A percentile compares a stretch with the other conserved stretches of the same genome.
Conservation (phyloP, 1,139 yeast species). For the Geotrichum candidum region DNA sequence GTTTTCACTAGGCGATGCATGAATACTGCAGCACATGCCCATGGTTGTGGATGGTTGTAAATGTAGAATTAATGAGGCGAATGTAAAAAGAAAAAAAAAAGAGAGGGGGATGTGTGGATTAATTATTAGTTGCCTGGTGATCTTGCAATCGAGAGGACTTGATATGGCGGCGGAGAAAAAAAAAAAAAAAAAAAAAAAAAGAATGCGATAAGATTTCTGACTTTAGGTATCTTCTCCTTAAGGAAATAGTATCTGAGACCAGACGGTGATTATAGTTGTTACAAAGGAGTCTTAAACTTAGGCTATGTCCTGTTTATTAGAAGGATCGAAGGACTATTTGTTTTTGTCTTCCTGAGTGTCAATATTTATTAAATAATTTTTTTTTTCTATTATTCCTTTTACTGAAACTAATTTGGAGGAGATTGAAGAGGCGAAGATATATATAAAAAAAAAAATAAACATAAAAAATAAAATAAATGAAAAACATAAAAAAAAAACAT, state of each 20-base stretch:
- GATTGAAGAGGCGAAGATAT: neutral
- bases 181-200: no score
- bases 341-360: neutral
- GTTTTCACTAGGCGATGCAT: conserved; percentile 2
- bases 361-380: no score
- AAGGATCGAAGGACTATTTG: neutral
- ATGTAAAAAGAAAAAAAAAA: no score
- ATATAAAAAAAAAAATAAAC: no score
- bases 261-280: neutral
- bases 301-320: neutral
- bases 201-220: neutral
- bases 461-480: no score
- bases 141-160: neutral
- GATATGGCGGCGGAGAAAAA: neutral
- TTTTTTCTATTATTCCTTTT: no score
- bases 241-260: neutral
- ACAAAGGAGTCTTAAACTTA: neutral
- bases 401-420: neutral
- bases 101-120: neutral
- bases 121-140: neutral
- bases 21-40: conserved; percentile 15
- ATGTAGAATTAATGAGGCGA: no score
- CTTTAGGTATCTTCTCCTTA: neutral
- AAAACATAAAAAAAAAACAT: no score
- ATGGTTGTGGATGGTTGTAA: neutral